Base-by-base conservation (phyloP, 192 early-diverging fungal species). In the Umbelopsis isabellina region DNA sequence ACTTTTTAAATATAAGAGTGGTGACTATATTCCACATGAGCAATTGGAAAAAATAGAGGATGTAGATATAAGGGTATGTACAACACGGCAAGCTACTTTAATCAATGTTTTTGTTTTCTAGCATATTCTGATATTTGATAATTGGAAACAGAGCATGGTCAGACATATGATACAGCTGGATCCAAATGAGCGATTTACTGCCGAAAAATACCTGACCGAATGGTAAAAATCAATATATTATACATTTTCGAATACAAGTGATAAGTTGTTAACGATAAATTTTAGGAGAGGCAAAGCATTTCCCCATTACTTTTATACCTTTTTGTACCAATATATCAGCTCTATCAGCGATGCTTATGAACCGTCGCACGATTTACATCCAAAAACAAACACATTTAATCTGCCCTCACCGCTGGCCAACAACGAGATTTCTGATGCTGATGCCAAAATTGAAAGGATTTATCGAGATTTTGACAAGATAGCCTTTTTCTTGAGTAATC, bases 131-230 rank as follows among this genome's bases (percentile, higher is more conserved):
- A 50, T 37, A 23, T 20, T 30, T 25, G 46, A 74, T 55, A 22
- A 68, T 18, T 65, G 30, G 68, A 52, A 52, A 49, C 84, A 92
- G 80, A 83, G 51, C 49, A 68, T 99, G 75, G 85, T 99, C 9
- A 81, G 75, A 67, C 88, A 91, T 70, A 99, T 99, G 97, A 93
- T 97, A 49, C 89, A 93, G 67, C 81, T 93, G 11, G 89, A 96
- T 65, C 94, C 95, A 37, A 75, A 74, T 10, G 82, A 91, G 52
- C 81, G 97, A 44, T 82, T 80, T 33, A 83, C 90, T 6, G 95
- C 95, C 1, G 88, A 89, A 23, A 82, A 84, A 33, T 98, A 95
- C 66, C 76, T 99, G 15, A 72, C 79, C 22, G 82, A 88, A 65
- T 97, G 93, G 93, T 88, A 79, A 27, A 67, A 11, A 21, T 35